These are phyloP conservation scores for Trichophaea hybrida DNA, from an alignment of 2,329 filamentous ascomycete genomes.

Conservation along the genomic window DNA sequence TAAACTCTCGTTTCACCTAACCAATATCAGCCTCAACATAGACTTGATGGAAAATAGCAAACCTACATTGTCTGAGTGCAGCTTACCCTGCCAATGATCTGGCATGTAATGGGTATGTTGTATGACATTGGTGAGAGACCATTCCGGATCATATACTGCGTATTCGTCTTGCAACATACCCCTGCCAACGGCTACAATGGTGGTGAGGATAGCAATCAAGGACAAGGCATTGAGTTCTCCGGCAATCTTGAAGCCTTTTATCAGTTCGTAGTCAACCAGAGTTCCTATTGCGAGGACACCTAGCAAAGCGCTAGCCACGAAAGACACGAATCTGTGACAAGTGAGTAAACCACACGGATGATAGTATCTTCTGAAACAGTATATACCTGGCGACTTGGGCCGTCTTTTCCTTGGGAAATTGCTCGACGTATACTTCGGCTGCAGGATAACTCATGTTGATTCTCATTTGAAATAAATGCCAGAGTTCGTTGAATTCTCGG, in stretches of 20 bases:
- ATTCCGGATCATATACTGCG: conserved; percentile 80
- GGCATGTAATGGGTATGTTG: conserved; percentile 88
- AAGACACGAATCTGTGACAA: conserved; percentile 53
- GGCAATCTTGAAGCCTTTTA: conserved; percentile 83
- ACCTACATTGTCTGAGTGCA: conserved; percentile 72
- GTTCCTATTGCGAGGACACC: conserved; percentile 74
- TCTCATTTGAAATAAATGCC: conserved; percentile 78
- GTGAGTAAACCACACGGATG: neutral
- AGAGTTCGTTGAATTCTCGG: conserved; percentile 91
- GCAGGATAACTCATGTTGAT: conserved; percentile 91
- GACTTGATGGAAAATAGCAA: neutral
- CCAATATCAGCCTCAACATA: neutral
- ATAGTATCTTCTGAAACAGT: neutral
- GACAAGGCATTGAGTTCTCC: conserved; percentile 78
- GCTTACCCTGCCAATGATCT: conserved; percentile 68
- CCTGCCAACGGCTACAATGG: conserved; percentile 68
- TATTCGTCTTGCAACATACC: conserved; percentile 79
- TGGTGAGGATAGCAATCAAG: conserved; percentile 70
- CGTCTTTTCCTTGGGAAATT: conserved; percentile 91
- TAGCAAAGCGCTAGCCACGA: conserved; percentile 72
- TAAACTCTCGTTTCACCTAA: conserved; percentile 65
- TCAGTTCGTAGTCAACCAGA: conserved; percentile 77
- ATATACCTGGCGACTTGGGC: conserved; percentile 54
- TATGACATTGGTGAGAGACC: conserved; percentile 74
- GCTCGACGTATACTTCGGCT: conserved; percentile 80